Evolutionary conservation across 371 early-diverging fungal genomes (phyloP).

Genomic region (Mortierella polycephala): DNA sequence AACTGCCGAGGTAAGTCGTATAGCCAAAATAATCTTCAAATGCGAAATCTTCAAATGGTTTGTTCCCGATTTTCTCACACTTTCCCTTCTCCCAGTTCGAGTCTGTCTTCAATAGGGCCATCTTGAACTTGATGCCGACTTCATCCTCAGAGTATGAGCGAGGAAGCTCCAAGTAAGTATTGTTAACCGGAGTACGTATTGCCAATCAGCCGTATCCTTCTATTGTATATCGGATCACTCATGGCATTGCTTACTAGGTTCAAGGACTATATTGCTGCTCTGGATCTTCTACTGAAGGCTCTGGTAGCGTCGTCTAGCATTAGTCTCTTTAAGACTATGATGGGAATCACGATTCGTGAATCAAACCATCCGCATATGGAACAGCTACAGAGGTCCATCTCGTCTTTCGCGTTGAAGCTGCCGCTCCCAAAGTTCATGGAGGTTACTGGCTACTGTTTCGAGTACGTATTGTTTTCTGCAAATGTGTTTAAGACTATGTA

Average conservation of each 20-base stretch:
- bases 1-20: conserved; percentile 26
- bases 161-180: conserved; percentile 55
- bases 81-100: conserved; percentile 25
- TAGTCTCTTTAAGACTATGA: conserved; percentile 61
- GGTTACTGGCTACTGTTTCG: conserved; percentile 56
- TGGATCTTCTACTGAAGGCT: conserved; percentile 64
- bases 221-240: neutral
- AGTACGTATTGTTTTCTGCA: conserved; percentile 46
- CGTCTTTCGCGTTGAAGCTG: conserved; percentile 56
- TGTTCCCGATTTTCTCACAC: neutral
- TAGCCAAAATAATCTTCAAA: neutral
- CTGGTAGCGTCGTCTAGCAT: conserved; percentile 59
- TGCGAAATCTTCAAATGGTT: too few relatives aligned
- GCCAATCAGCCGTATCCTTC: neutral
- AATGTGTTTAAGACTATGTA: neutral
- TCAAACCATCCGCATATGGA: conserved; percentile 62
- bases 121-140: conserved; percentile 63
- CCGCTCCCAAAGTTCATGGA: conserved; percentile 57
- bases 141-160: conserved; percentile 58
- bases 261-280: conserved; percentile 61
- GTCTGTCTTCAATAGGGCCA: conserved; percentile 27
- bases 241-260: conserved; percentile 51
- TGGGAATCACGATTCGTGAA: conserved; percentile 67
- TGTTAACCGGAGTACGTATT: too few relatives aligned
- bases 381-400: conserved; percentile 53